These are phyloP conservation scores for Ramichloridium luteum DNA, from an alignment of 2,329 filamentous ascomycete genomes.

Conservation along the genomic window DNA sequence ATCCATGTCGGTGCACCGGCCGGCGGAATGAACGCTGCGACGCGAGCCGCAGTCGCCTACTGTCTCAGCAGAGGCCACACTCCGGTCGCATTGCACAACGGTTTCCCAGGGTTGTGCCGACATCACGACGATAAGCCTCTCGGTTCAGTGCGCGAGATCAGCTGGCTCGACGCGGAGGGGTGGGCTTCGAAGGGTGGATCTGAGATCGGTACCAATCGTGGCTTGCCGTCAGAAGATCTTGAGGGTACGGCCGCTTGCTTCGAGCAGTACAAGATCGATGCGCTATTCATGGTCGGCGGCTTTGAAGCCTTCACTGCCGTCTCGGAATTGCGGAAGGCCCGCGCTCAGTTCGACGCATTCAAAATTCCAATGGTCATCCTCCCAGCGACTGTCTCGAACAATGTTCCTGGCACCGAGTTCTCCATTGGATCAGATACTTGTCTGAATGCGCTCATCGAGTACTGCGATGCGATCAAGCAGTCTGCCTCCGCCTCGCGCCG, in stretches of 20 bases:
- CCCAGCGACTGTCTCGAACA: slow-evolving; percentile 97
- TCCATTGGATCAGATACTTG: slow-evolving; percentile 94
- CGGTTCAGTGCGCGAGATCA: slow-evolving; percentile 70
- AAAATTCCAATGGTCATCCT: slow-evolving; percentile 86
- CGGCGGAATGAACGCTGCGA: slow-evolving; percentile 96
- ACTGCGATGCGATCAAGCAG: slow-evolving; percentile 96
- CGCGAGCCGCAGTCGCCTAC: slow-evolving; percentile 84
- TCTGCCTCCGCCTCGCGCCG: slow-evolving; percentile 87
- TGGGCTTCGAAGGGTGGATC: slow-evolving; percentile 97
- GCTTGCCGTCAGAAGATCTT: slow-evolving; percentile 78
- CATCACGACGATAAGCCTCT: slow-evolving; percentile 76
- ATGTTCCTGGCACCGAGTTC: slow-evolving; percentile 95
- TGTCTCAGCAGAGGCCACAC: slow-evolving; percentile 86
- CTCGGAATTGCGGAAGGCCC: slow-evolving; percentile 71
- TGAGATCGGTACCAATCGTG: slow-evolving; percentile 95
- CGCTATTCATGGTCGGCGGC: slow-evolving; percentile 74
- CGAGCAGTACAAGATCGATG: slow-evolving; percentile 77
- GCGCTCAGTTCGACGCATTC: slow-evolving; percentile 67
- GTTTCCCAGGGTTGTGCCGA: slow-evolving; percentile 83
- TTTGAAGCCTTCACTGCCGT: slow-evolving; percentile 95
- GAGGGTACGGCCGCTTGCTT: slow-evolving; percentile 72
- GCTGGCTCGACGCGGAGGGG: slow-evolving; percentile 86
- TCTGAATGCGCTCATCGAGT: slow-evolving; percentile 84
- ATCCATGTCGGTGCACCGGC: slow-evolving; percentile 94
- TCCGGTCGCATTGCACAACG: slow-evolving; percentile 86